Evolutionary conservation across 257 asterid species (phyloP).

Genomic region (Anisodus acutangulus): DNA sequence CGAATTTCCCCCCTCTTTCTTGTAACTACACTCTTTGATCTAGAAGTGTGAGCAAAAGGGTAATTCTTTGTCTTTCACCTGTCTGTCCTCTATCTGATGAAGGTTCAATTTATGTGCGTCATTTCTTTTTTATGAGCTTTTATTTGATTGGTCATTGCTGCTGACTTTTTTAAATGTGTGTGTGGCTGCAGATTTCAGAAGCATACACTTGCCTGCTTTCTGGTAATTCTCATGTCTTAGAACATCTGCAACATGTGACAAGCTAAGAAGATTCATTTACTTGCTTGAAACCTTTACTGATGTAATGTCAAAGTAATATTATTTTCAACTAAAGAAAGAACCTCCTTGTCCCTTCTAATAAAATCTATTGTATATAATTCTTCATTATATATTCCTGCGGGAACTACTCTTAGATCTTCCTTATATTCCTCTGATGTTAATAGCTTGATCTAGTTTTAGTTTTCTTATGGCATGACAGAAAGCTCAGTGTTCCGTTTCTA

Average conservation of each 20-base stretch:
- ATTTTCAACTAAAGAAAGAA: slow-evolving; percentile 13
- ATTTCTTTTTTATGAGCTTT: neutral
- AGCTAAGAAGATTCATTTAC: slow-evolving; percentile 22
- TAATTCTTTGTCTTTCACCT: neutral
- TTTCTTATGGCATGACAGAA: slow-evolving; percentile 1
- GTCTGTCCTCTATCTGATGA: neutral
- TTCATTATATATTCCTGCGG: neutral
- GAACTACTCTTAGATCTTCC: slow-evolving; percentile 6
- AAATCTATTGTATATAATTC: neutral
- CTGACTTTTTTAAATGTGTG: neutral
- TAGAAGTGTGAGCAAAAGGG: slow-evolving; percentile 1
- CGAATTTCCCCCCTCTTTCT: neutral
- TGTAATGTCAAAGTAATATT: neutral
- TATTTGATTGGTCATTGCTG: neutral
- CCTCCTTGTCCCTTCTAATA: neutral
- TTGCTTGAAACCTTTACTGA: neutral
- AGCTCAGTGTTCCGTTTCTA: neutral
- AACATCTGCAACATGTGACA: neutral
- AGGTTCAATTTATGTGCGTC: slow-evolving; percentile 11
- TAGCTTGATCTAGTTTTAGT: neutral
- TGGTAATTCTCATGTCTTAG: slow-evolving; percentile 42
- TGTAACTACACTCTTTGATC: neutral
- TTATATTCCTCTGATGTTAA: slow-evolving; percentile 1
- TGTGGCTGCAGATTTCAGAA: slow-evolving; percentile 63
- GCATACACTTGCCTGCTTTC: slow-evolving; percentile 60